Base-by-base conservation (phyloP, 2,329 filamentous ascomycete species). In the Beauveria bassiana region DNA sequence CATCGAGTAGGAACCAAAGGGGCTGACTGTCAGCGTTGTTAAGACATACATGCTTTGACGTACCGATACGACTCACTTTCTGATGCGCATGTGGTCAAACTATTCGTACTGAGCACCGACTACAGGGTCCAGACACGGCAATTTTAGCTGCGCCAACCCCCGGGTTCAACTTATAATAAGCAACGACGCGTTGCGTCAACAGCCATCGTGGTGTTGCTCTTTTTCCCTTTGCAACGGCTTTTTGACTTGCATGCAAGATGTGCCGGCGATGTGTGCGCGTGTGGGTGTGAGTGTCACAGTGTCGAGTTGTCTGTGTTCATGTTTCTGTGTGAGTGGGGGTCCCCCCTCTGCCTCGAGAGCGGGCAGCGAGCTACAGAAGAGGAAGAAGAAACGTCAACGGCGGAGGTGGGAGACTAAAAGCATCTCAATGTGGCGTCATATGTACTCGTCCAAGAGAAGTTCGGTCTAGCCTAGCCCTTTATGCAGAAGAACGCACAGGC, bases 171-270 rank as follows among this genome's bases (percentile, higher is more conserved):
- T 26, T 26, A 28, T 24, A n/a, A 20, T 43, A 10, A 20, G 18
- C 42, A 43, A 43, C 42, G 18, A 38, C 5, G 5, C 1, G 12
- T 22, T 38, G 34, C 34, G 34, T 38, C 34, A 38, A 38, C 12
- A 38, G 12, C 34, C 34, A 38, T 12, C 16, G 12, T n/a, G 20
- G 7, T 14, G 12, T 20, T 40, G 16, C 12, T 20, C 14, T 40
- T 20, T 47, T 40, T 16, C 16, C 40, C 5, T 16, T 40, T 18
- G 3, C 28, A 49, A 49, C 55, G 45, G 31, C 55, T 58, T 58
- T 46, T 47, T 40, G 43, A 8, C 45, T 58, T 49, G 45, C 55
- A 58, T 58, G 43, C 43, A 16, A 58, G 55, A 58, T 49, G 55
- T 16, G 31, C 20, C n/a, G 9, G n/a, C 43, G 55, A 58, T 34